Conservation (phyloP, 768 basidiomycete genomes). For the Termitomyces sp. region DNA sequence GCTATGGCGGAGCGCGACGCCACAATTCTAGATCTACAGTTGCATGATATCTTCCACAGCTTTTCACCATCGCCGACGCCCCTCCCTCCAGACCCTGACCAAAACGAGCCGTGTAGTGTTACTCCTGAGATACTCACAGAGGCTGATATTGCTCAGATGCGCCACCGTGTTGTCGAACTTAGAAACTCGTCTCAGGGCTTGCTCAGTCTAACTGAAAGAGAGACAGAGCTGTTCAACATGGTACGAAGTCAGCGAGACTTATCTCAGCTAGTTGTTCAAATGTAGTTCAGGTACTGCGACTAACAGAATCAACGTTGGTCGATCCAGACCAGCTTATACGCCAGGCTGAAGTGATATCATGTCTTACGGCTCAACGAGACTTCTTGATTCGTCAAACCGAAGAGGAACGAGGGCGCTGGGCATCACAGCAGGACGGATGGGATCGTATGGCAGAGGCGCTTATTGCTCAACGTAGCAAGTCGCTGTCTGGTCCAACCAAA, state of each 20-base stretch:
- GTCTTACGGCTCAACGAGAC: slow-evolving; percentile 53
- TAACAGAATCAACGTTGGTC: slow-evolving; percentile 34
- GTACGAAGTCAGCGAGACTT: slow-evolving; percentile 27
- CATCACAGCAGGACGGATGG: slow-evolving; percentile 61
- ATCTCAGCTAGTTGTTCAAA: not conserved
- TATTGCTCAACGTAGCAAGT: slow-evolving; percentile 41
- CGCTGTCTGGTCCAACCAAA: slow-evolving; percentile 18
- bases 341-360: slow-evolving; percentile 60
- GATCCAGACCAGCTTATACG: slow-evolving; percentile 42
- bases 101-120: slow-evolving; percentile 9
- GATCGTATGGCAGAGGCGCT: slow-evolving; percentile 64
- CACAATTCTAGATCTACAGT: slow-evolving; percentile 32
- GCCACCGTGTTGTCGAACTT: slow-evolving; percentile 40
- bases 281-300: slow-evolving; percentile 35
- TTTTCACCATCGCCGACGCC: slow-evolving; percentile 48
- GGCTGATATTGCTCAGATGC: slow-evolving; percentile 45
- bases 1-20: slow-evolving; percentile 13
- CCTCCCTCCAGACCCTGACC: slow-evolving; percentile 12
- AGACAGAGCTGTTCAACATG: slow-evolving; percentile 55
- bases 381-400: slow-evolving; percentile 45
- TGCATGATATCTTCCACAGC: slow-evolving; percentile 53
- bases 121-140: slow-evolving; percentile 35
- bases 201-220: slow-evolving; percentile 23
- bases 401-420: slow-evolving; percentile 58
- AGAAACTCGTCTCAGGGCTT: slow-evolving; percentile 22